A percentile compares a stretch with the other conserved stretches of the same genome.
Evolutionary conservation across 495 filamentous ascomycete genomes (phyloP).

Genomic region (Ascobolus immersus): DNA sequence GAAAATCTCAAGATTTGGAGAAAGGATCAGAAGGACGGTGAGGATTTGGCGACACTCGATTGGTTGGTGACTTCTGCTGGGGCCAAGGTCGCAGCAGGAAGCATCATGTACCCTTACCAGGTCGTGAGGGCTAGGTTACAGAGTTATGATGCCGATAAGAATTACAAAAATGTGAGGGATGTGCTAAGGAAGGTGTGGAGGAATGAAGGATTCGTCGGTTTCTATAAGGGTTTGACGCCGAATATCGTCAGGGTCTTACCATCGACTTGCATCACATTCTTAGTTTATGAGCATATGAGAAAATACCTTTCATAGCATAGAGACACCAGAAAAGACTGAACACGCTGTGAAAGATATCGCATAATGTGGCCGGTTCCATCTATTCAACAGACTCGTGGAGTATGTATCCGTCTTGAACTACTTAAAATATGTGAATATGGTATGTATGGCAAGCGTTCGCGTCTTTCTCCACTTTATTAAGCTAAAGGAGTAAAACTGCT

Average conservation of each 20-base stretch:
- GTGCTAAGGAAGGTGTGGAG: constrained; percentile 47
- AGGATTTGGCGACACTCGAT: constrained; percentile 43
- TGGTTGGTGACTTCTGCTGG: constrained; percentile 49
- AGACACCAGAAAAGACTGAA: too few relatives aligned
- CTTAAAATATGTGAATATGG: too few relatives aligned
- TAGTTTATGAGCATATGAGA: constrained; percentile 89
- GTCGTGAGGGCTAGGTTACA: constrained; percentile 70
- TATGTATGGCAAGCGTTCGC: too few relatives aligned
- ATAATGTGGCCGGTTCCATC: too few relatives aligned
- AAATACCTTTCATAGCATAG: constrained; percentile 33
- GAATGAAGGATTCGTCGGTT: constrained; percentile 55
- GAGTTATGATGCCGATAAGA: constrained; percentile 49
- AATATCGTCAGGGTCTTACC: constrained; percentile 74
- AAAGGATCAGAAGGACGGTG: constrained; percentile 4
- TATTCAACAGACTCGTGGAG: too few relatives aligned
- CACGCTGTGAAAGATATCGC: too few relatives aligned
- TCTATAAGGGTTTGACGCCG: constrained; percentile 78
- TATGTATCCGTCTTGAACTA: too few relatives aligned
- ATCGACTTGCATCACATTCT: constrained; percentile 88
- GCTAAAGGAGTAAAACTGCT: too few relatives aligned
- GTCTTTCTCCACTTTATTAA: too few relatives aligned
- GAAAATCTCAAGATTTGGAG: constrained; percentile 49
- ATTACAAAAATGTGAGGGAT: constrained; percentile 44
- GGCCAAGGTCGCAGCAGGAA: constrained; percentile 71
- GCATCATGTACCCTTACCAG: constrained; percentile 78